These are phyloP conservation scores for Skeletonema costatum DNA, from an alignment of 108 stramenopile species.

Conservation along the genomic window DNA sequence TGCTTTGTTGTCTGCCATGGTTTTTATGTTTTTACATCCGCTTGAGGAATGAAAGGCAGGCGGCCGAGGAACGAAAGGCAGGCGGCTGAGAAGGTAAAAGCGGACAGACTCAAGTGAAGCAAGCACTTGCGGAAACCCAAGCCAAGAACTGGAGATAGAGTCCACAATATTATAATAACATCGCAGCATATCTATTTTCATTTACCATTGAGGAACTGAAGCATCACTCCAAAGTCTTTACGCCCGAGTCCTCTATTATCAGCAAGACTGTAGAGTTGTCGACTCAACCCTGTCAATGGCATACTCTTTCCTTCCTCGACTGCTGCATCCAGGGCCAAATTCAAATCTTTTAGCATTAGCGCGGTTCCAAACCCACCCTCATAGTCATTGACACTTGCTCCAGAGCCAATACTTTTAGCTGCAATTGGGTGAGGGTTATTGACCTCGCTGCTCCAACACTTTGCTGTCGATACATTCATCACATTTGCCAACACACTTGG, in stretches of 20 bases:
- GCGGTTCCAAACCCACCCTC: conserved; percentile 78
- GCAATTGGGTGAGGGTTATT: conserved; percentile 92
- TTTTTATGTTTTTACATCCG: not conserved
- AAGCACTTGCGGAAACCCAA: no score
- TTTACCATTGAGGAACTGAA: conserved; percentile 61
- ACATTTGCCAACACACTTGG: conserved; percentile 81
- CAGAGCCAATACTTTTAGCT: conserved; percentile 62
- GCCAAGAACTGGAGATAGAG: no score
- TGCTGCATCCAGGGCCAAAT: conserved; percentile 73
- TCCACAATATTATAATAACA: no score
- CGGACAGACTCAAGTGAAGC: no score
- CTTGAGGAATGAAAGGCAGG: no score
- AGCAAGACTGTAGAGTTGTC: conserved; percentile 67
- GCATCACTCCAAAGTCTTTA: conserved; percentile 80
- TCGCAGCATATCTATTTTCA: not conserved
- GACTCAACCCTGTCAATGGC: conserved; percentile 61
- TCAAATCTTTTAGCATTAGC: conserved; percentile 89
- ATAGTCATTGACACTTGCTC: conserved; percentile 66
- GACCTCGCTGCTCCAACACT: conserved; percentile 92
- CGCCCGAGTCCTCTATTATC: conserved; percentile 52
- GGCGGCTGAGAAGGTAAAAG: no score
- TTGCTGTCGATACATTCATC: conserved; percentile 91
- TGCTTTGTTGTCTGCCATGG: not conserved
- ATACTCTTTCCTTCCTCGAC: conserved; percentile 57
- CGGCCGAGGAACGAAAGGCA: no score